Base-by-base conservation (phyloP, 345 rosid genomes). In the Syzygium aqueum region DNA sequence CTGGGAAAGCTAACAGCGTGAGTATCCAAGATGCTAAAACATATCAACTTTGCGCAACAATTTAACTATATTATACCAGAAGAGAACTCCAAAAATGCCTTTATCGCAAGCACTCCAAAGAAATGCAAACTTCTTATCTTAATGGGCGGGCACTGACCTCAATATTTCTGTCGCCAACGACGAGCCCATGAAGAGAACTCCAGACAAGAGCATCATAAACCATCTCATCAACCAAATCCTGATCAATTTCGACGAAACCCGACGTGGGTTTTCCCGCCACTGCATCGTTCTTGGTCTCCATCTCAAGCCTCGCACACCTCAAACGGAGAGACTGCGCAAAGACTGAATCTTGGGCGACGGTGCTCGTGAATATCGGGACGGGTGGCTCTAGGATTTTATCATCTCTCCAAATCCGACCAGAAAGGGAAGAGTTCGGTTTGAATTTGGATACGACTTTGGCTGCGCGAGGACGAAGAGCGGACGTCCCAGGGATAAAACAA, bases 161-260 rank as follows among this genome's bases (percentile, higher is more conserved):
- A 87, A 89, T 88, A 90, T 86, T 91, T 88, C 90, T 94, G 92
- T 98, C 98, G 80, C 98, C 99, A 50, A 95, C 98, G 87, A 97
- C 94, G 89, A 98, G 97, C 15, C 99, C 99, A 85, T 95, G 95
- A 89, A 96, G 98, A 87, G 99, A 96, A 90, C 95, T 88, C 99
- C 99, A 96, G 84, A 98, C 99, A 86, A 97, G 98, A 91, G 98
- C 96, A 92, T 98, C 99, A 84, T 90, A 94, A 65, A 91, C 95
- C 92, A 98, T 88, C 89, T 94, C 92, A 67, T 93, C 93, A 88
- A 96, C 86, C 96, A 96, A 91, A 25, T 88, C 92, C 30, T 94
- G 93, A 86, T 94, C 95, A 61, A 93, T 87, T 46, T 86, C 90
- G 56, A 91, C 93, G 77, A 95, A 86, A 94, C 91, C 95, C 89